These are phyloP conservation scores for Phanerochaete sordida DNA, from an alignment of 768 basidiomycete genomes.

Conservation along the genomic window DNA sequence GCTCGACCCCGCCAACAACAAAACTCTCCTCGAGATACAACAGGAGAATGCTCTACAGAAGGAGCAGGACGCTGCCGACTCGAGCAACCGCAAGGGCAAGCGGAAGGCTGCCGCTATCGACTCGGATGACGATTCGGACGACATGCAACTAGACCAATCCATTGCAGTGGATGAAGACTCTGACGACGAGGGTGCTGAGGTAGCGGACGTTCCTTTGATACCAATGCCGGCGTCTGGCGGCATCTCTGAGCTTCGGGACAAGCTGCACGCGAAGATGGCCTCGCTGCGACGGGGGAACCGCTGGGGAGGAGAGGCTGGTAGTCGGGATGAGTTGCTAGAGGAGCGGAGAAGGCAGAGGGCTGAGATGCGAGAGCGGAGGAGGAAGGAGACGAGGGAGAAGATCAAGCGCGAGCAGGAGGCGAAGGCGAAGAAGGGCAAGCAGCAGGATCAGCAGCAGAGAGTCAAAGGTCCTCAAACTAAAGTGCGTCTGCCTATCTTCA, in stretches of 20 bases:
- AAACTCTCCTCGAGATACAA: conserved; percentile 72
- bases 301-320: conserved; percentile 39
- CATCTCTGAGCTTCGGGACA: conserved; percentile 62
- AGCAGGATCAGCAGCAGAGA: conserved; percentile 43
- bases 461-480: conserved; percentile 46
- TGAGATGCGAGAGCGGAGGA: conserved; percentile 76
- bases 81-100: conserved; percentile 40
- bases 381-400: conserved; percentile 86
- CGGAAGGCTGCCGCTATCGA: conserved; percentile 38
- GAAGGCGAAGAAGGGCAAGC: conserved; percentile 43
- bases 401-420: conserved; percentile 61
- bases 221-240: conserved; percentile 67
- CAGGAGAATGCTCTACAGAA: conserved; percentile 41
- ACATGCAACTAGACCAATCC: conserved; percentile 30
- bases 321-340: conserved; percentile 80
- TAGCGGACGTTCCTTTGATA: conserved; percentile 29
- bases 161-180: conserved; percentile 26
- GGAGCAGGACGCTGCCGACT: conserved; percentile 11
- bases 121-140: conserved; percentile 27
- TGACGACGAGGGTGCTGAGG: conserved; percentile 30
- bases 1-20: conserved; percentile 93
- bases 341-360: conserved; percentile 75
- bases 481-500: conserved; percentile 33
- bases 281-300: conserved; percentile 46
- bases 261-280: conserved; percentile 73